Evolutionary conservation across 2,329 filamentous ascomycete genomes (phyloP), one percentile per base, ranked within the genome.

Genomic region (Fusarium euwallaceae): DNA sequence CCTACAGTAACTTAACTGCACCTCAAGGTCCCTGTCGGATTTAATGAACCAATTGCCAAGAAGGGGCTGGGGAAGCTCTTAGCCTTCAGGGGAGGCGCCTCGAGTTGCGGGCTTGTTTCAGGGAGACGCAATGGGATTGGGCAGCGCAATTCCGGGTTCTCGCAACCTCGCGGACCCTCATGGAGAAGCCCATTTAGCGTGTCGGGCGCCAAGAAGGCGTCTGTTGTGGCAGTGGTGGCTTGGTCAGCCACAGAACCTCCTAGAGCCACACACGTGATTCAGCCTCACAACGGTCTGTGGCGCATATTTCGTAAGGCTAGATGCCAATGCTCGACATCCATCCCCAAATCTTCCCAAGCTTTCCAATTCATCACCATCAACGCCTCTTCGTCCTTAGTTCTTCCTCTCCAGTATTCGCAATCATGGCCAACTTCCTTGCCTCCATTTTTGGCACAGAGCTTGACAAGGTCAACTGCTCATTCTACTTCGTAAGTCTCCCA

Each of bases 401-500:
- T 45, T 55, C n/a, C 37, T 5, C 53, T 39, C 8, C 58, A 56
- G 43, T 70, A 61, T 64, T 37, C 55, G 32, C 70, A 78, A 84
- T 61, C 69, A 98, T 98, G 95, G 95, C 95, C 82, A 98, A 98
- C 89, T 98, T 98, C 84, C 94, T 99, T 84, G 97, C 97, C 81
- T 98, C 95, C 83, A 99, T 99, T 87, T 99, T 99, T 89, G 97
- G 97, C 81, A 99, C 97, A 34, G 97, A 99, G 90, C 97, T 98
- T 86, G 97, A 99, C 92, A 99, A 96, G 83, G 95, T 98, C 88
- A 98, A 98, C 90, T 98, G 97, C 91, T 97, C 94, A 67, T 99
- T 99, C 91, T 99, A 99, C 92, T 86, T 86, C 71, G 83, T 85
- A 81, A 78, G 83, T 80, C 41, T 24, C 37, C 27, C 22, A 60